A percentile compares a stretch with the other conserved stretches of the same genome.
These are phyloP conservation scores for Fomitiporia mediterranea DNA, from an alignment of 1,284 basidiomycete genomes.

Conservation along the genomic window DNA sequence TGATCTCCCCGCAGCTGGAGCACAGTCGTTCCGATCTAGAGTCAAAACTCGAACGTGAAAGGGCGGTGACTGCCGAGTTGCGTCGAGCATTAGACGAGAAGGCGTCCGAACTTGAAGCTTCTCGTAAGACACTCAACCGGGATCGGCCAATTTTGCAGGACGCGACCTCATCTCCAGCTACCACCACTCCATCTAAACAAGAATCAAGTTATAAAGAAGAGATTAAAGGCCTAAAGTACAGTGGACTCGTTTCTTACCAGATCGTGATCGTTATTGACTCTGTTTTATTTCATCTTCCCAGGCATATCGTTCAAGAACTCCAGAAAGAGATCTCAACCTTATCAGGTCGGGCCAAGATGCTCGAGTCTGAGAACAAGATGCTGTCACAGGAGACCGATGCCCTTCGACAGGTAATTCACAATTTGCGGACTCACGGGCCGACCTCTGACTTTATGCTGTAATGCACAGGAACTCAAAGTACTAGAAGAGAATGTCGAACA, in stretches of 20 bases:
- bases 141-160: constrained; percentile 44
- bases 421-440: neutral
- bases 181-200: constrained; percentile 43
- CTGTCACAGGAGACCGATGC: constrained; percentile 71
- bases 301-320: constrained; percentile 84
- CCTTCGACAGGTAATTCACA: constrained; percentile 56
- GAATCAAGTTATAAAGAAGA: constrained; percentile 57
- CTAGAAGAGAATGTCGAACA: constrained; percentile 76
- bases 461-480: constrained; percentile 57
- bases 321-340: constrained; percentile 75
- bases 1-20: constrained; percentile 28
- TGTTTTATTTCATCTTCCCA: constrained; percentile 27
- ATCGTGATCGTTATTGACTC: constrained; percentile 7
- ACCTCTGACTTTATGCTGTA: neutral
- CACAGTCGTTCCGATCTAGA: constrained; percentile 27
- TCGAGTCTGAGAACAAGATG: constrained; percentile 74
- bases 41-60: constrained; percentile 36
- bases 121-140: constrained; percentile 53
- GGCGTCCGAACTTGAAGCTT: constrained; percentile 46
- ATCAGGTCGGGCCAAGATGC: constrained; percentile 59
- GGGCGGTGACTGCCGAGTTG: constrained; percentile 33
- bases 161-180: constrained; percentile 31
- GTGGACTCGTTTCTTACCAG: constrained; percentile 26
- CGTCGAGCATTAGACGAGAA: constrained; percentile 43
- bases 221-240: constrained; percentile 73